Conservation (phyloP, 805 yeast species). For the Saccharomyces mikatae region DNA sequence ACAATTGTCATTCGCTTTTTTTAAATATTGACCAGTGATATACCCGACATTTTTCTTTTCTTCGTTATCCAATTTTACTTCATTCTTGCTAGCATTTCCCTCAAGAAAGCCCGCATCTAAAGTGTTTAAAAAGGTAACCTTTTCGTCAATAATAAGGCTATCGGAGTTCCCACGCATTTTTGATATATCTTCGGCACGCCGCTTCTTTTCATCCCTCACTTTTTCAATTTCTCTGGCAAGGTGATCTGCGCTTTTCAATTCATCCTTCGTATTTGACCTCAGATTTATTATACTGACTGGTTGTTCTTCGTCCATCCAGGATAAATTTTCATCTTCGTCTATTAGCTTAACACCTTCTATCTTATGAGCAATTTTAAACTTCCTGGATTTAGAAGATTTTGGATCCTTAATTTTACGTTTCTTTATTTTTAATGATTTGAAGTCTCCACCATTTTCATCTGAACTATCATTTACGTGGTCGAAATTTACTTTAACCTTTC, state of each 20-base stretch:
- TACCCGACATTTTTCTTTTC: not conserved
- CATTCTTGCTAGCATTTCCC: not conserved
- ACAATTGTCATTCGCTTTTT: not conserved
- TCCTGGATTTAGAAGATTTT: constrained; percentile 28
- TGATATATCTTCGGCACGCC: constrained; percentile 11
- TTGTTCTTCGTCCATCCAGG: constrained; percentile 24
- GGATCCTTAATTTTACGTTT: constrained; percentile 32
- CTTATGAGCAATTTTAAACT: constrained; percentile 22
- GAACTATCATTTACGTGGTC: constrained; percentile 11
- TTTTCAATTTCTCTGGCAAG: constrained; percentile 35
- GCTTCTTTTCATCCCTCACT: constrained; percentile 20
- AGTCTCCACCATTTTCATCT: constrained; percentile 29
- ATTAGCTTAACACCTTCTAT: constrained; percentile 31
- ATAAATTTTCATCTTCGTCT: constrained; percentile 22
- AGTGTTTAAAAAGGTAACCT: constrained; percentile 25
- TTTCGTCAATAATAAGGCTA: constrained; percentile 36
- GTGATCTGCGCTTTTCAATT: constrained; percentile 8
- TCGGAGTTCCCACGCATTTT: constrained; percentile 13
- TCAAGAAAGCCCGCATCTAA: constrained; percentile 10
- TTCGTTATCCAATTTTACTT: not conserved
- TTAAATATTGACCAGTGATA: not conserved
- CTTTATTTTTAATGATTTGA: constrained; percentile 33
- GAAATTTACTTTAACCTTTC: constrained; percentile 18
- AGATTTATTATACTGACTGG: constrained; percentile 24
- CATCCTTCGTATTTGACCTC: constrained; percentile 11